Evolutionary conservation across 202 grass and related monocot genomes (phyloP).

Genomic region (Brachypodium distachyon): DNA sequence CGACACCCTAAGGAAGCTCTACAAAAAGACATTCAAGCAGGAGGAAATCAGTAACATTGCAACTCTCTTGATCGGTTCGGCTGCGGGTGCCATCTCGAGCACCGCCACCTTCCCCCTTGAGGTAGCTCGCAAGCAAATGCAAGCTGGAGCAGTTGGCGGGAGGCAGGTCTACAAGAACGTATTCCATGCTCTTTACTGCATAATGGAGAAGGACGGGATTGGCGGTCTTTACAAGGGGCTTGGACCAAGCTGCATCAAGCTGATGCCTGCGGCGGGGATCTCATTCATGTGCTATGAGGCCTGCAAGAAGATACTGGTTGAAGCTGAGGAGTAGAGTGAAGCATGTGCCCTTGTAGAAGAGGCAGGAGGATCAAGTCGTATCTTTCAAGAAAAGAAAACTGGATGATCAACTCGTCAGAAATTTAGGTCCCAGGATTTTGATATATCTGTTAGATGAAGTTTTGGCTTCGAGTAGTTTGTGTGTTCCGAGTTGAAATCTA

Average conservation of each 20-base stretch:
- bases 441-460: constrained; percentile 18
- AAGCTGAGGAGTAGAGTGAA: constrained; percentile 39
- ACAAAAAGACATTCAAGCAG: constrained; percentile 66
- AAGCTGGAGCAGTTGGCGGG: constrained; percentile 61
- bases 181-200: constrained; percentile 78
- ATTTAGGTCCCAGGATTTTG: constrained; percentile 20
- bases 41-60: constrained; percentile 60
- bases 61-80: constrained; percentile 65
- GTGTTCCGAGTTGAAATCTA: constrained; percentile 10
- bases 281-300: constrained; percentile 98
- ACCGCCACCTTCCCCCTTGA: constrained; percentile 84
- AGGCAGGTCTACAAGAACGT: constrained; percentile 86
- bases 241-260: constrained; percentile 89
- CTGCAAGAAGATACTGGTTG: constrained; percentile 84
- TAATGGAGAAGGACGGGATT: constrained; percentile 73
- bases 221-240: constrained; percentile 76
- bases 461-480: constrained; percentile 15
- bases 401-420: background rate
- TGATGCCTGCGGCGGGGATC: constrained; percentile 85
- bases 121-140: constrained; percentile 90
- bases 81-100: constrained; percentile 80
- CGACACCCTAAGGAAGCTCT: constrained; percentile 79
- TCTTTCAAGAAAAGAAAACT: background rate
- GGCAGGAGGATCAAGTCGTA: background rate
- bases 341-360: background rate